phyloP scores from a whole-genome alignment of 768 basidiomycete genomes.

The Glaciozyma antarctica region DNA sequence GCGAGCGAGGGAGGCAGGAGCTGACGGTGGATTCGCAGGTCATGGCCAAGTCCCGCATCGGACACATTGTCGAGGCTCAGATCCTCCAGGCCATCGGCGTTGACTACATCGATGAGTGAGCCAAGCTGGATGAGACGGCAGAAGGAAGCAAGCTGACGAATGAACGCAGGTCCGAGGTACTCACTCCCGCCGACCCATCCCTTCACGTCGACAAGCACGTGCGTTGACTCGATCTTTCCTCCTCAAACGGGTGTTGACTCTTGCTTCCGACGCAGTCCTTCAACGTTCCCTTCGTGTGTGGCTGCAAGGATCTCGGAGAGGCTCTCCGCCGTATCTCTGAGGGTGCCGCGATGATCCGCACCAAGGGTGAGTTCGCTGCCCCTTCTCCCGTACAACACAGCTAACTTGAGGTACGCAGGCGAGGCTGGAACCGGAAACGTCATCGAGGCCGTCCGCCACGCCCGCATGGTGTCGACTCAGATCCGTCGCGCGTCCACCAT shows the following conservation, averaged over 20 bases:
- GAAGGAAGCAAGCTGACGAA: not conserved
- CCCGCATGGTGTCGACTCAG: conserved; percentile 68
- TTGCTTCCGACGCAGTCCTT: conserved; percentile 51
- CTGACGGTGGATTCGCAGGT: conserved; percentile 43
- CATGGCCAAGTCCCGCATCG: conserved; percentile 69
- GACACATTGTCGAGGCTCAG: conserved; percentile 85
- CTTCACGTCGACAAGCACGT: conserved; percentile 59
- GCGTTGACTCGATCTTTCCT: not conserved
- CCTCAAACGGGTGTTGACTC: not conserved
- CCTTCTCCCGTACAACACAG: too few relatives aligned
- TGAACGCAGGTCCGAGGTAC: conserved; percentile 48
- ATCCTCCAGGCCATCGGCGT: conserved; percentile 88
- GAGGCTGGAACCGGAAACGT: conserved; percentile 46
- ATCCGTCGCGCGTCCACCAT: conserved; percentile 77
- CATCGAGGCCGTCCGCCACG: conserved; percentile 73
- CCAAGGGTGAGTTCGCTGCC: conserved; percentile 70
- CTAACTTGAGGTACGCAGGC: conserved; percentile 9
- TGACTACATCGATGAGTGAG: conserved; percentile 93
- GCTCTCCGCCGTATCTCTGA: conserved; percentile 92
- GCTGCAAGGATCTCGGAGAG: conserved; percentile 88
- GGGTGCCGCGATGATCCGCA: conserved; percentile 96
- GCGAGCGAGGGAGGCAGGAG: not conserved
- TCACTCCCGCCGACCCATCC: conserved; percentile 83
- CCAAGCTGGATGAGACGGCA: too few relatives aligned
- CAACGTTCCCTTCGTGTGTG: conserved; percentile 75